Evolutionary conservation across 1,284 basidiomycete genomes (phyloP).

Genomic region (Pascua guehoae): DNA sequence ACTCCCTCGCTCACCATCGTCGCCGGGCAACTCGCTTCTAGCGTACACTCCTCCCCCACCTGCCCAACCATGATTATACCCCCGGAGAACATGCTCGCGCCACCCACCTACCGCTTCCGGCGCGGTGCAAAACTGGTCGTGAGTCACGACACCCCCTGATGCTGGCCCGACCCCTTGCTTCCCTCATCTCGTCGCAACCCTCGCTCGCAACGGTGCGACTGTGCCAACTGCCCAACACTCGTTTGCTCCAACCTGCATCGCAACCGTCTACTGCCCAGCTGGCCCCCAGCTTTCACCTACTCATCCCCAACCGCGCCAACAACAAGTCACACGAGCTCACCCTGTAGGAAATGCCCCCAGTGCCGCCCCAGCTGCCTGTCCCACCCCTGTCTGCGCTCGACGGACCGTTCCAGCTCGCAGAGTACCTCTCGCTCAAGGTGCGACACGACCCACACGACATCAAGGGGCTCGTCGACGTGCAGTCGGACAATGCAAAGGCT

Average conservation of each 20-base stretch:
- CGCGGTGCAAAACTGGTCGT: conserved; percentile 32
- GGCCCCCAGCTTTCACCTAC: background rate
- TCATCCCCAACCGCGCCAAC: background rate
- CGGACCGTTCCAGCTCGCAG: conserved; percentile 90
- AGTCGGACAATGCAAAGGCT: conserved; percentile 50
- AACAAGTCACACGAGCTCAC: background rate
- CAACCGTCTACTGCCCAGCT: background rate
- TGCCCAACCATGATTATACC: conserved; percentile 23
- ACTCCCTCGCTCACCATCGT: too few relatives aligned
- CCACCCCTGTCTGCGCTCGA: conserved; percentile 55
- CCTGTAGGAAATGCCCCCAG: conserved; percentile 29
- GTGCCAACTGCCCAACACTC: background rate
- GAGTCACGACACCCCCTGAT: conserved; percentile 6
- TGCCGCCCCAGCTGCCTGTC: conserved; percentile 23
- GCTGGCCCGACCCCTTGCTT: too few relatives aligned
- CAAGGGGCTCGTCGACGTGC: conserved; percentile 71
- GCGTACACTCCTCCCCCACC: background rate
- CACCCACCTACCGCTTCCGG: conserved; percentile 22
- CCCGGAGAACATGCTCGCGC: conserved; percentile 10
- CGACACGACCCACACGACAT: conserved; percentile 83
- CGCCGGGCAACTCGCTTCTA: too few relatives aligned
- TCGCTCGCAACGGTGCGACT: background rate
- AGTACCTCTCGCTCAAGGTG: conserved; percentile 86
- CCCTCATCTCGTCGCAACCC: conserved; percentile 1
- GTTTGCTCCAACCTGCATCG: background rate